These are phyloP conservation scores for Verticillium nonalfalfae DNA, from an alignment of 2,329 filamentous ascomycete species.

Conservation along the genomic window DNA sequence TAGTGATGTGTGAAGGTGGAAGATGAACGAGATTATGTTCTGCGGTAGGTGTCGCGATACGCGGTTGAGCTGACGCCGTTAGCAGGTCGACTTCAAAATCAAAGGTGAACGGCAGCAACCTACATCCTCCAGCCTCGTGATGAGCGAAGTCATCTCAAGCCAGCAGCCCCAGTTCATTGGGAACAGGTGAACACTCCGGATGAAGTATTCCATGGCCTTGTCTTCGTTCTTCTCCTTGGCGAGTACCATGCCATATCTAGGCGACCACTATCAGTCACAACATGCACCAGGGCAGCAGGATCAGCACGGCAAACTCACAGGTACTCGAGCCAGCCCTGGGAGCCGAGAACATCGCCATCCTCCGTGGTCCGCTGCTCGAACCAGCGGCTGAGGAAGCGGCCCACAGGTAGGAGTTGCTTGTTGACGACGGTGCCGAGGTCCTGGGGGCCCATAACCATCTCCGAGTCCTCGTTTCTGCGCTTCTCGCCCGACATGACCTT, in stretches of 20 bases:
- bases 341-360: conserved; percentile 52
- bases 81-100: not conserved
- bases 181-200: conserved; percentile 80
- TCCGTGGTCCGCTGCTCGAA: conserved; percentile 60
- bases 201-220: conserved; percentile 77
- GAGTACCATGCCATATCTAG: conserved; percentile 78
- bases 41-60: conserved; percentile 70
- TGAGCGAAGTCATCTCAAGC: conserved; percentile 81
- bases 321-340: conserved; percentile 92
- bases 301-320: conserved; percentile 35
- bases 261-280: not conserved
- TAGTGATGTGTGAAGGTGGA: conserved; percentile 83
- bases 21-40: conserved; percentile 90
- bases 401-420: conserved; percentile 73
- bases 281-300: too few relatives aligned
- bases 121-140: conserved; percentile 77
- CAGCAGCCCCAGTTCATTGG: conserved; percentile 98
- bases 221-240: conserved; percentile 87
- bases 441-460: conserved; percentile 93
- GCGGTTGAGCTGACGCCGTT: conserved; percentile 55
- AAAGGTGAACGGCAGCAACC: conserved; percentile 20
- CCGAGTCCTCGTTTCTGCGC: conserved; percentile 89
- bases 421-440: conserved; percentile 82
- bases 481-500: conserved; percentile 94
- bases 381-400: conserved; percentile 73